Percentiles rank a stretch among this genome's conserved stretches.
These are phyloP conservation scores for Cymbomonas tetramitiformis DNA, from an alignment of 139 green algal genomes.

Conservation along the genomic window DNA sequence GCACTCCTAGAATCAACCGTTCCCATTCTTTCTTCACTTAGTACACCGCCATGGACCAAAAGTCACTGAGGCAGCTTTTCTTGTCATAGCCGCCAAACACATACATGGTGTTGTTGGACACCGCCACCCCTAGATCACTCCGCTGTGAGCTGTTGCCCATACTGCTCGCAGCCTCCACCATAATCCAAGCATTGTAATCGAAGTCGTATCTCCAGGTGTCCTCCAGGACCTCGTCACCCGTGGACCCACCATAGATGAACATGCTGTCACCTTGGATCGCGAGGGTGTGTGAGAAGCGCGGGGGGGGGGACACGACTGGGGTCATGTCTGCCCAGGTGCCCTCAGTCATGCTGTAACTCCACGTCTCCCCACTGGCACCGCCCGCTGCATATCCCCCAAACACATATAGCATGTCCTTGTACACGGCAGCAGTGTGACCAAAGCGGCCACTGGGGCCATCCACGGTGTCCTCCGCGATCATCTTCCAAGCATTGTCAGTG, in stretches of 20 bases:
- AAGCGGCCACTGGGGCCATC: constrained; percentile 9
- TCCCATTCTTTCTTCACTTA: too few relatives aligned
- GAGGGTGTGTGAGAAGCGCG: neutral
- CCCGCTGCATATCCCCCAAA: constrained; percentile 2
- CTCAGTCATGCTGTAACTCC: neutral
- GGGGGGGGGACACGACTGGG: neutral
- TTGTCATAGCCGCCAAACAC: too few relatives aligned
- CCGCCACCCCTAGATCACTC: too few relatives aligned
- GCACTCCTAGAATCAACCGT: too few relatives aligned
- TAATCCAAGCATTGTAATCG: constrained; percentile 16
- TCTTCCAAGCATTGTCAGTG: neutral
- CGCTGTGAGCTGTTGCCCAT: too few relatives aligned
- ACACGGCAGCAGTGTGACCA: neutral
- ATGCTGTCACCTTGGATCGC: neutral
- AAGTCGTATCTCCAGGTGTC: constrained; percentile 18
- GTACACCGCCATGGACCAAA: too few relatives aligned
- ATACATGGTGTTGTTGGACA: too few relatives aligned
- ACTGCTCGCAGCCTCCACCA: too few relatives aligned
- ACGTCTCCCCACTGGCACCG: constrained; percentile 2
- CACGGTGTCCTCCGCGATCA: neutral
- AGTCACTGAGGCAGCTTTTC: too few relatives aligned
- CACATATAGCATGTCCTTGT: constrained; percentile 1
- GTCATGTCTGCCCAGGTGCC: constrained; percentile 6
- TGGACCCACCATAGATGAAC: constrained; percentile 3
- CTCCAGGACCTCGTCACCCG: neutral